Percentiles rank a stretch among this genome's conserved stretches.
Conservation (phyloP, 2,329 filamentous ascomycete species). For the Tolypocladium amazonense region DNA sequence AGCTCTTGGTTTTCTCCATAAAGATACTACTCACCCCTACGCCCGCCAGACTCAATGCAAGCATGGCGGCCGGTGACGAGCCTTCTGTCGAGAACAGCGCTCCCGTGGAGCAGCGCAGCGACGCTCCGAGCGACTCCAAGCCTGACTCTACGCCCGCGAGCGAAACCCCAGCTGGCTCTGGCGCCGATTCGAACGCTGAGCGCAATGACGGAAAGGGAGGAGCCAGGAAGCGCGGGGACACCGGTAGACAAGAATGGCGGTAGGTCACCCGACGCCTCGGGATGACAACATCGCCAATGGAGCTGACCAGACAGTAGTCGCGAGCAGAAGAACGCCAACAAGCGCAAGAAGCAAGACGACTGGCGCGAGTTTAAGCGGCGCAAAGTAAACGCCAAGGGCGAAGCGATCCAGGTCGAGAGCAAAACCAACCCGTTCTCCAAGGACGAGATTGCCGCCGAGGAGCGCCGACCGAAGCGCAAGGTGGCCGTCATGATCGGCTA, state of each 20-base stretch:
- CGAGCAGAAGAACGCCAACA: constrained; percentile 20
- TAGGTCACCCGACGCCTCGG: not conserved
- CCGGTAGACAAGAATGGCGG: constrained; percentile 14
- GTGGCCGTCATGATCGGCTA: constrained; percentile 94
- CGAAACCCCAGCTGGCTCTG: not conserved
- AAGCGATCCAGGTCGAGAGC: constrained; percentile 16
- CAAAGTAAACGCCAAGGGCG: constrained; percentile 26
- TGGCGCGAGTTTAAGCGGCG: constrained; percentile 30
- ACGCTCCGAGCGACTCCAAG: constrained; percentile 3
- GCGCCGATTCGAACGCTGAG: not conserved
- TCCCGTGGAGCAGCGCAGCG: constrained; percentile 5
- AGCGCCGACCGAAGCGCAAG: constrained; percentile 85
- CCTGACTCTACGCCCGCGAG: not conserved
- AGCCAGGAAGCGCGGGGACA: constrained; percentile 12
- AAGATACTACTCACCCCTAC: not conserved
- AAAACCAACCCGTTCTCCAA: constrained; percentile 44
- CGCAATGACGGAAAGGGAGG: constrained; percentile 4
- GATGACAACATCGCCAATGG: constrained; percentile 11
- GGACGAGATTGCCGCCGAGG: constrained; percentile 81
- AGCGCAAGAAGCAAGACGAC: constrained; percentile 27
- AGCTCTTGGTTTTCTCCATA: not conserved
- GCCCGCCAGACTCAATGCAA: constrained; percentile 14
- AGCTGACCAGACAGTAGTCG: constrained; percentile 26
- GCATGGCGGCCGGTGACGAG: constrained; percentile 21
- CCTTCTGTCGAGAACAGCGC: constrained; percentile 15